phyloP scores from a whole-genome alignment of 495 filamentous ascomycete species.

The Sphaerosporella brunnea region DNA sequence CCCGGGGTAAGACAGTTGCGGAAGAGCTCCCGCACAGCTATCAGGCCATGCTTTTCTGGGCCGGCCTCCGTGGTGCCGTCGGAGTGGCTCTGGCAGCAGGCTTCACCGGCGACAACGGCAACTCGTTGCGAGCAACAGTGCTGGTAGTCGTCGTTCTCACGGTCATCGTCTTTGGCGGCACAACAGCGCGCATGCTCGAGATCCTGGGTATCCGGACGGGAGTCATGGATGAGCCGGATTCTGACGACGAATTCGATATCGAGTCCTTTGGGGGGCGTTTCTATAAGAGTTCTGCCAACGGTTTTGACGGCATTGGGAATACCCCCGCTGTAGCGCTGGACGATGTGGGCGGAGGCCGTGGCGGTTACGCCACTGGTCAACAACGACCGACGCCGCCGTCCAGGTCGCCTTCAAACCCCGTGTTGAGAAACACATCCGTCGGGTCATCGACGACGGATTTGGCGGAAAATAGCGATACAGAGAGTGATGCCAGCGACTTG shows the following conservation, averaged over 20 bases:
- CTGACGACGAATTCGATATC: constrained; percentile 96
- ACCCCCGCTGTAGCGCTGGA: constrained; percentile 8
- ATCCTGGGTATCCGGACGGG: constrained; percentile 87
- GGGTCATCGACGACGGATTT: not conserved
- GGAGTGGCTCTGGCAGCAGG: constrained; percentile 92
- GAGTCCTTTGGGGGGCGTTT: constrained; percentile 37
- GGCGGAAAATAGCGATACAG: constrained; percentile 14
- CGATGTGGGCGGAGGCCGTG: not conserved
- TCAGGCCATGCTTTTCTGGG: constrained; percentile 97
- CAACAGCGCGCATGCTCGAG: constrained; percentile 95
- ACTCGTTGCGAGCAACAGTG: constrained; percentile 71
- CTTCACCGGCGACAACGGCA: constrained; percentile 56
- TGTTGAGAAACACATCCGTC: not conserved
- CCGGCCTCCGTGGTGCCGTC: constrained; percentile 84
- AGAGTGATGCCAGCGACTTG: constrained; percentile 18
- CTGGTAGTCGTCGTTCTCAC: constrained; percentile 93
- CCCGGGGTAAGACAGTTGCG: constrained; percentile 56
- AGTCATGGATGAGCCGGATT: constrained; percentile 89
- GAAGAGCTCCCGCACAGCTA: constrained; percentile 87
- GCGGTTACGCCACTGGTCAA: not conserved
- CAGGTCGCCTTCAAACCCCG: not conserved
- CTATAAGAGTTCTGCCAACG: not conserved
- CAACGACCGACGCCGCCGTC: not conserved
- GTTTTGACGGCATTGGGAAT: constrained; percentile 5
- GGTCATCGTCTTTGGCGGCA: constrained; percentile 96